Evolutionary conservation across 2,329 filamentous ascomycete species (phyloP).

Genomic region (Fusarium sambucinum): DNA sequence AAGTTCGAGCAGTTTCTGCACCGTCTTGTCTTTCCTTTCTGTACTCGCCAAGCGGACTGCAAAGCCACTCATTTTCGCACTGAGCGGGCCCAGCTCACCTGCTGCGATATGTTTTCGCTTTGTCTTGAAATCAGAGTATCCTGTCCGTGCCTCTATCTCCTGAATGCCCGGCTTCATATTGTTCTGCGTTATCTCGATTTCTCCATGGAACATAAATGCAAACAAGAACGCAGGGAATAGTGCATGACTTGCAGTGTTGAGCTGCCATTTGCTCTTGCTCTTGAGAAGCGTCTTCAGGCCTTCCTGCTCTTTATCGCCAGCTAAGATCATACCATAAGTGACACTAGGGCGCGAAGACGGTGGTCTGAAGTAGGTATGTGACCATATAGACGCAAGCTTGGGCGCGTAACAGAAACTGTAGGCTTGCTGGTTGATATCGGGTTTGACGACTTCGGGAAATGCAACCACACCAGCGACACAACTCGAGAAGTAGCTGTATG

Average conservation of each 20-base stretch:
- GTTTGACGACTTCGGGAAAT: slow-evolving; percentile 30
- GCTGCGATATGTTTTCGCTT: slow-evolving; percentile 47
- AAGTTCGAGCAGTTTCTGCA: slow-evolving; percentile 53
- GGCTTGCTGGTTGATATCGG: slow-evolving; percentile 32
- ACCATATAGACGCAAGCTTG: slow-evolving; percentile 56
- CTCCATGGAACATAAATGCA: slow-evolving; percentile 51
- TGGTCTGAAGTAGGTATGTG: slow-evolving; percentile 42
- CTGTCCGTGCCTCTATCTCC: slow-evolving; percentile 53
- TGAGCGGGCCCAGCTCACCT: slow-evolving; percentile 50
- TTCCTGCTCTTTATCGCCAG: slow-evolving; percentile 43
- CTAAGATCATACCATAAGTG: slow-evolving; percentile 52
- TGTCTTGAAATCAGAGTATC: slow-evolving; percentile 51
- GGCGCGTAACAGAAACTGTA: slow-evolving; percentile 55
- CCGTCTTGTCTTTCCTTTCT: slow-evolving; percentile 53
- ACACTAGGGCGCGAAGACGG: slow-evolving; percentile 20
- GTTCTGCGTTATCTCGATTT: slow-evolving; percentile 51
- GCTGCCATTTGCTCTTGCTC: slow-evolving; percentile 47
- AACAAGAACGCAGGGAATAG: slow-evolving; percentile 55
- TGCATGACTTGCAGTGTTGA: slow-evolving; percentile 45
- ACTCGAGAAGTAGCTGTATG: slow-evolving; percentile 52
- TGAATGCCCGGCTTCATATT: slow-evolving; percentile 51
- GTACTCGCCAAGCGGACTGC: slow-evolving; percentile 55
- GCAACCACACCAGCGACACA: slow-evolving; percentile 52
- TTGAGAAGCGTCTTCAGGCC: slow-evolving; percentile 43
- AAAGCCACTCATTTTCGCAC: slow-evolving; percentile 52